Conservation (phyloP, 2,329 filamentous ascomycete species). For the Cephalotrichum gorgonifer region DNA sequence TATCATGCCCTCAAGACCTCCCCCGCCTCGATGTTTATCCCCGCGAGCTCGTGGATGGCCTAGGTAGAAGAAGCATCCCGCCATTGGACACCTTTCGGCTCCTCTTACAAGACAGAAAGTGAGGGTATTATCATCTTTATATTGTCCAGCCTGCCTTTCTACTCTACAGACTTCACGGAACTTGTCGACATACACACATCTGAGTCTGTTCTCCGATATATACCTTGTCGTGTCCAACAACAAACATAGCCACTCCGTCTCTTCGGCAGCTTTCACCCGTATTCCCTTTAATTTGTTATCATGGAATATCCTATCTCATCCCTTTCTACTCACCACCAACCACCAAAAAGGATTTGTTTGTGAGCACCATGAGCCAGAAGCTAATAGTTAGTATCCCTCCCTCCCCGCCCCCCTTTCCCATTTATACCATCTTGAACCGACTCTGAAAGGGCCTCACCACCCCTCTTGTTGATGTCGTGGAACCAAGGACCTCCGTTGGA, state of each 20-base stretch:
- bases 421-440: too few relatives aligned
- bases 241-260: not conserved
- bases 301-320: not conserved
- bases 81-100: not conserved
- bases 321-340: not conserved
- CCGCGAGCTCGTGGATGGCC: not conserved
- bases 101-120: not conserved
- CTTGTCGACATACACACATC: too few relatives aligned
- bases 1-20: not conserved
- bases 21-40: not conserved
- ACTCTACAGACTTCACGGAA: too few relatives aligned
- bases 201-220: not conserved
- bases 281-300: not conserved
- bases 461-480: not conserved
- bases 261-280: not conserved
- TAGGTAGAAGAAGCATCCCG: not conserved
- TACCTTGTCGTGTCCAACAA: not conserved
- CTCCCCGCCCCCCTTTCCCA: not conserved
- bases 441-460: too few relatives aligned
- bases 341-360: not conserved
- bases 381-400: not conserved
- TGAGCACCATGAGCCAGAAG: not conserved
- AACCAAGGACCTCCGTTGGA: not conserved
- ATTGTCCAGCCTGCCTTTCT: not conserved
- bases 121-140: not conserved